Conservation (phyloP, 1,284 basidiomycete species). For the Fistulinella cinereoalba region DNA sequence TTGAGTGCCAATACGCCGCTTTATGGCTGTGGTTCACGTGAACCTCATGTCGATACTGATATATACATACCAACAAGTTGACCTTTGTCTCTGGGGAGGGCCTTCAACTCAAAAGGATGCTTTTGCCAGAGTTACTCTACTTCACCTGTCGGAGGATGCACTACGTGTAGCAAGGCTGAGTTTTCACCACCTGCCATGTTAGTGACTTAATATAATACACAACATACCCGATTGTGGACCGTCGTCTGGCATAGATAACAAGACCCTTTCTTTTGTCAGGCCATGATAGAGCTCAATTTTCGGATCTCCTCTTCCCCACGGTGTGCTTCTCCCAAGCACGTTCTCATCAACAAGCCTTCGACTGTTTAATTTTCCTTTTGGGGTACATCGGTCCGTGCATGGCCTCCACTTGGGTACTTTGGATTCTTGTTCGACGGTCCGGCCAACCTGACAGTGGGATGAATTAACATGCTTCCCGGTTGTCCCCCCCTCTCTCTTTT, state of each 20-base stretch:
- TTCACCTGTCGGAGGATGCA: too few species aligned
- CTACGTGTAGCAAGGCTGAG: too few species aligned
- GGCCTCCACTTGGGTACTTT: neutral
- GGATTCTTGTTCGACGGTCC: conserved; percentile 5
- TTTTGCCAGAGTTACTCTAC: conserved; percentile 7
- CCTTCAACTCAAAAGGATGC: neutral
- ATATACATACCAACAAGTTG: too few species aligned
- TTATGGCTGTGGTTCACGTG: conserved; percentile 4
- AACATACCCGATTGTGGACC: too few species aligned
- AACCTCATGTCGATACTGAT: neutral
- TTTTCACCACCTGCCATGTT: too few species aligned
- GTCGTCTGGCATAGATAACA: too few species aligned
- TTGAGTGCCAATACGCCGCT: neutral
- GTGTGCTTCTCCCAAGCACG: conserved; percentile 19
- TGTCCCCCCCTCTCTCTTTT: neutral
- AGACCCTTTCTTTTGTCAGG: too few species aligned
- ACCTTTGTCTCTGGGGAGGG: too few species aligned
- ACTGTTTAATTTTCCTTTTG: conserved; percentile 12
- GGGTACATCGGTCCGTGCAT: neutral
- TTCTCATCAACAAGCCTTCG: conserved; percentile 12
- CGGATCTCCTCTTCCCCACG: conserved; percentile 15
- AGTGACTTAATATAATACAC: too few species aligned
- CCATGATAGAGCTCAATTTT: neutral
- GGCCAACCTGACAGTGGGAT: conserved; percentile 3
- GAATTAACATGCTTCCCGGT: conserved; percentile 2